phyloP scores from a whole-genome alignment of 2,329 filamentous ascomycete genomes.

The Celoporthe dispersa region DNA sequence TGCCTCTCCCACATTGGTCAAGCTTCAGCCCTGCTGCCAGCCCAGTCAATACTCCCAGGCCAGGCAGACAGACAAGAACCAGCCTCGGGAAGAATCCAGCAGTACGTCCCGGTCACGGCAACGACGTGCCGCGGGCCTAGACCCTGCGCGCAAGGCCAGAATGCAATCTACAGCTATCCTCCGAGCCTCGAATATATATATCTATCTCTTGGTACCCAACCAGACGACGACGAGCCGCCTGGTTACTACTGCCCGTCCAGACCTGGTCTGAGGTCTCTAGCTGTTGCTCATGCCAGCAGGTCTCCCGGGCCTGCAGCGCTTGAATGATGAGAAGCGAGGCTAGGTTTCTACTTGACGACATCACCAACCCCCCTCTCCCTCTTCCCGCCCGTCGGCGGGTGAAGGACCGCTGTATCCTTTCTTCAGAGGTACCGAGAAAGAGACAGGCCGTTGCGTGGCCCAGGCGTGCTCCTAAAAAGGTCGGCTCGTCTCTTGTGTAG shows the following conservation, averaged over 20 bases:
- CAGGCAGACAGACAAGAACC: not conserved
- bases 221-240: not conserved
- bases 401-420: not conserved
- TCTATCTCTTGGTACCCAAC: not conserved
- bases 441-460: not conserved
- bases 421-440: not conserved
- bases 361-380: too few species aligned
- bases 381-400: too few species aligned
- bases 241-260: not conserved
- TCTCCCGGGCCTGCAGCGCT: not conserved
- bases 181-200: not conserved
- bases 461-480: not conserved
- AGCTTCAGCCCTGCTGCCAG: not conserved
- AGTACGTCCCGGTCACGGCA: not conserved
- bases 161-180: not conserved
- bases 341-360: too few species aligned
- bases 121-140: not conserved
- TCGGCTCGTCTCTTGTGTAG: not conserved
- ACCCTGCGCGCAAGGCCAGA: not conserved
- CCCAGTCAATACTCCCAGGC: not conserved
- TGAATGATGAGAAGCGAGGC: too few species aligned
- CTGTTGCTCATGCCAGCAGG: too few species aligned
- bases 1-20: not conserved
- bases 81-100: not conserved
- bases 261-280: not conserved